Evolutionary conservation across 495 filamentous ascomycete species (phyloP).

Genomic region (Hypoxylon intermedium): DNA sequence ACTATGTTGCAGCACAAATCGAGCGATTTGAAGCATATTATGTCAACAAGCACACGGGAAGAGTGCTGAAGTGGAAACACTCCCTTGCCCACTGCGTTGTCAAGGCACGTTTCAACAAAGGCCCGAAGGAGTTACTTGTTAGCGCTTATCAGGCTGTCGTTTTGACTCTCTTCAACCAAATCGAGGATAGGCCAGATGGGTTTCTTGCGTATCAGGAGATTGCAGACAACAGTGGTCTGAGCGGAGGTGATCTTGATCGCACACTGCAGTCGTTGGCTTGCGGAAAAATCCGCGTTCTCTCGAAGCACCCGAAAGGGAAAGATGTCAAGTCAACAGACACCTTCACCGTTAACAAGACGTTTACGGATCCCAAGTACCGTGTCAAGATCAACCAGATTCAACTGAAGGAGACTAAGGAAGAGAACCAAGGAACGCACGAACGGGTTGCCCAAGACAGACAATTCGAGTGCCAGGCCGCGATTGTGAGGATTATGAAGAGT

Average conservation of each 20-base stretch:
- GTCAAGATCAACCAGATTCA: conserved; percentile 99
- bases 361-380: conserved; percentile 81
- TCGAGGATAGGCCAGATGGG: conserved; percentile 55
- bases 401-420: conserved; percentile 84
- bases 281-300: conserved; percentile 83
- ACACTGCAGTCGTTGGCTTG: conserved; percentile 95
- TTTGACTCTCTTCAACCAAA: conserved; percentile 87
- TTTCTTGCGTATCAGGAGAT: conserved; percentile 74
- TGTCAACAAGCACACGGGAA: conserved; percentile 81
- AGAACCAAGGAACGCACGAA: conserved; percentile 93
- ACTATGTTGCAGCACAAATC: conserved; percentile 70
- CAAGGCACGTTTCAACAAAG: conserved; percentile 75
- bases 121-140: conserved; percentile 83
- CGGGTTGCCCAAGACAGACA: conserved; percentile 86
- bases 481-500: conserved; percentile 97
- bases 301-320: conserved; percentile 82
- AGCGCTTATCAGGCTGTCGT: conserved; percentile 91
- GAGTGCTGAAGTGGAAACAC: conserved; percentile 91
- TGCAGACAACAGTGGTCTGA: conserved; percentile 66
- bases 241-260: conserved; percentile 78
- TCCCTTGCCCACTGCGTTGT: conserved; percentile 86
- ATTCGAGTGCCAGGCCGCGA: conserved; percentile 95
- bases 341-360: conserved; percentile 79
- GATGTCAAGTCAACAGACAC: conserved; percentile 79
- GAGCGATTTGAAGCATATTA: conserved; percentile 82